Evolutionary conservation across 768 basidiomycete genomes (phyloP).

Genomic region (Rhizopogon salebrosus): DNA sequence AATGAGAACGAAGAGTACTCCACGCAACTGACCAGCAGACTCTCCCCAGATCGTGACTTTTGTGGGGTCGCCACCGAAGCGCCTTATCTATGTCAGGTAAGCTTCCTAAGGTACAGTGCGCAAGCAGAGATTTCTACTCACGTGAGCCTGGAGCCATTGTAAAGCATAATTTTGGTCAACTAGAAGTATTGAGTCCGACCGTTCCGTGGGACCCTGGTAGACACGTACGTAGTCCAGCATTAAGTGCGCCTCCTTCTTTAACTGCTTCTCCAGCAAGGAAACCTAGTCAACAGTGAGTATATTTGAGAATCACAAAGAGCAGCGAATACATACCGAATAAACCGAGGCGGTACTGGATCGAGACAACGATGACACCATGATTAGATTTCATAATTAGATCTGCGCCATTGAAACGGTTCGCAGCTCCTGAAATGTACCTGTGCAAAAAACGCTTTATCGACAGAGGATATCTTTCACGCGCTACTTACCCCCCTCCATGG

Average conservation of each 20-base stretch:
- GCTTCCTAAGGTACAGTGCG: not conserved
- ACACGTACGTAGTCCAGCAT: constrained; percentile 42
- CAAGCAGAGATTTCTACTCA: constrained; percentile 4
- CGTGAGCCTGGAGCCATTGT: constrained; percentile 31
- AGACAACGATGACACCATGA: constrained; percentile 21
- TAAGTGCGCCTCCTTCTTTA: constrained; percentile 37
- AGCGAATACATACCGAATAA: constrained; percentile 18
- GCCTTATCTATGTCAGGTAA: constrained; percentile 23
- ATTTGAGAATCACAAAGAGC: not conserved
- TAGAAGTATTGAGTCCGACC: no score
- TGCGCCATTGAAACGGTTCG: constrained; percentile 12
- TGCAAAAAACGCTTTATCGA: not conserved
- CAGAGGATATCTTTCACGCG: not conserved
- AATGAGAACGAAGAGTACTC: not conserved
- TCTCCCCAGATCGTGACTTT: constrained; percentile 34
- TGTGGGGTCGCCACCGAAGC: constrained; percentile 28
- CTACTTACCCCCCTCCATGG: constrained; percentile 28
- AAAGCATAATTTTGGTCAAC: constrained; percentile 33
- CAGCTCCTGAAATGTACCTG: constrained; percentile 21
- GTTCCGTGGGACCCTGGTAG: not conserved
- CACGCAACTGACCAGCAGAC: constrained; percentile 20
- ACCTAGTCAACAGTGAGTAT: constrained; percentile 16
- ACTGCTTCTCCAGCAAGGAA: constrained; percentile 40
- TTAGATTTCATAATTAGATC: constrained; percentile 22
- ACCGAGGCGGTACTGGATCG: constrained; percentile 31